A percentile compares a stretch with the other conserved stretches of the same genome.
These are phyloP conservation scores for Neckera pumila DNA, from an alignment of 225 moss, liverwort and hornwort species.

Conservation along the genomic window DNA sequence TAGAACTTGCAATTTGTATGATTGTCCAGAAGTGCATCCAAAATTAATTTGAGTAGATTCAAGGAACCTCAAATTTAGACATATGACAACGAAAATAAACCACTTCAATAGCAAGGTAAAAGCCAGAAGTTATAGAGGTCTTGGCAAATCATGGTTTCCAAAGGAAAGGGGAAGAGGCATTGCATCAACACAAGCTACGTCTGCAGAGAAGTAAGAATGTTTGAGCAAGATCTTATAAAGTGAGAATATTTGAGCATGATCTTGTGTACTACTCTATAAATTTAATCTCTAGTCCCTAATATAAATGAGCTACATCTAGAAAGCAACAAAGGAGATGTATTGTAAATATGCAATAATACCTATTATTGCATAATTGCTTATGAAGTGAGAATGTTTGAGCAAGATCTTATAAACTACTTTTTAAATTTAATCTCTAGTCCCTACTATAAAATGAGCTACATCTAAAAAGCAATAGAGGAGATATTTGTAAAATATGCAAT, in stretches of 20 bases:
- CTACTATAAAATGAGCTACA: too few species aligned
- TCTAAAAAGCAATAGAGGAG: too few species aligned
- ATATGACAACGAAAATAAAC: neutral
- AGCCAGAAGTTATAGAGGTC: neutral
- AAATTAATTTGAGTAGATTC: neutral
- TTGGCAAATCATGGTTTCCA: too few species aligned
- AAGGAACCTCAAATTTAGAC: neutral
- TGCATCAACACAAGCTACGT: neutral
- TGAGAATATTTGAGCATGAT: too few species aligned
- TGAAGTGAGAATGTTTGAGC: neutral
- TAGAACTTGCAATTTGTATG: neutral
- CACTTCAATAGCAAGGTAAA: neutral
- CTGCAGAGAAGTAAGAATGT: neutral
- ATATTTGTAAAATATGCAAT: too few species aligned
- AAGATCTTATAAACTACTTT: neutral
- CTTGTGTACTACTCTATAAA: too few species aligned
- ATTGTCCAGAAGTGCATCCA: fast-evolving
- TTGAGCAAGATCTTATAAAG: neutral
- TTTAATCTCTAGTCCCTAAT: too few species aligned
- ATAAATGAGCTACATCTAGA: too few species aligned
- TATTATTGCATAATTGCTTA: too few species aligned
- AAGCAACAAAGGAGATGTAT: too few species aligned
- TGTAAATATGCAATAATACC: too few species aligned
- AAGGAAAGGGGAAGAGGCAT: neutral
- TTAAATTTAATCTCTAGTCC: too few species aligned